Conservation (phyloP, 495 filamentous ascomycete species). For the Evansstolkia leycettana region DNA sequence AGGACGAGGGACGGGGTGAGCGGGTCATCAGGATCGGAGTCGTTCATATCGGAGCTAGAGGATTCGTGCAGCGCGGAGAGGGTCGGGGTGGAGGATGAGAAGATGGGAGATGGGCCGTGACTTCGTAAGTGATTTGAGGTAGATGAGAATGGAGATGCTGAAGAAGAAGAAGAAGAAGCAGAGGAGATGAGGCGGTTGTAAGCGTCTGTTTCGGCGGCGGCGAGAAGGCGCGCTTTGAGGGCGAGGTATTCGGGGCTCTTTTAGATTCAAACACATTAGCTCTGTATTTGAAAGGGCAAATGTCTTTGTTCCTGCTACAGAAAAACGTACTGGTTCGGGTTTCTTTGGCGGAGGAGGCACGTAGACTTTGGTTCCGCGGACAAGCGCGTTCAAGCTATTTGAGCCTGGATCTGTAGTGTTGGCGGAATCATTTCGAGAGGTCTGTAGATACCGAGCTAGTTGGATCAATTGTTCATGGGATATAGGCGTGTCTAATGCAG, state of each 20-base stretch:
- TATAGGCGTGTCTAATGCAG: constrained; percentile 54
- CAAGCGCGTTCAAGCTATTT: constrained; percentile 46
- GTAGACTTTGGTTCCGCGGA: constrained; percentile 64
- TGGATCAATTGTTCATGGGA: constrained; percentile 68
- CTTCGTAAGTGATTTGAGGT: neutral
- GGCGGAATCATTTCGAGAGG: constrained; percentile 3
- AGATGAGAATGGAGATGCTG: constrained; percentile 3
- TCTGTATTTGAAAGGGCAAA: no score
- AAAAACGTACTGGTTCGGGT: constrained; percentile 54
- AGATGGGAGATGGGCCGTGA: constrained; percentile 43
- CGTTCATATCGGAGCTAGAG: constrained; percentile 31
- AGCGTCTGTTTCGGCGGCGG: constrained; percentile 61
- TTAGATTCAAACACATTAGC: neutral
- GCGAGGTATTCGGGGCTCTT: constrained; percentile 81
- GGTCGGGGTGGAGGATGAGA: constrained; percentile 30
- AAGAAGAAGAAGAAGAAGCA: constrained; percentile 10
- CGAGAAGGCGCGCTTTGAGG: constrained; percentile 73
- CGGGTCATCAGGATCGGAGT: constrained; percentile 21
- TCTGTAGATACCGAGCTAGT: constrained; percentile 44
- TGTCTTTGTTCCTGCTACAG: neutral
- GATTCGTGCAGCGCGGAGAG: constrained; percentile 19
- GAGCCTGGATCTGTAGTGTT: neutral
- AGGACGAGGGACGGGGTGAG: constrained; percentile 33
- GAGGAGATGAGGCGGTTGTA: constrained; percentile 62
- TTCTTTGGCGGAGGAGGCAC: constrained; percentile 65